These are phyloP conservation scores for Jatropha curcas DNA, from an alignment of 345 rosid genomes.

Conservation along the genomic window DNA sequence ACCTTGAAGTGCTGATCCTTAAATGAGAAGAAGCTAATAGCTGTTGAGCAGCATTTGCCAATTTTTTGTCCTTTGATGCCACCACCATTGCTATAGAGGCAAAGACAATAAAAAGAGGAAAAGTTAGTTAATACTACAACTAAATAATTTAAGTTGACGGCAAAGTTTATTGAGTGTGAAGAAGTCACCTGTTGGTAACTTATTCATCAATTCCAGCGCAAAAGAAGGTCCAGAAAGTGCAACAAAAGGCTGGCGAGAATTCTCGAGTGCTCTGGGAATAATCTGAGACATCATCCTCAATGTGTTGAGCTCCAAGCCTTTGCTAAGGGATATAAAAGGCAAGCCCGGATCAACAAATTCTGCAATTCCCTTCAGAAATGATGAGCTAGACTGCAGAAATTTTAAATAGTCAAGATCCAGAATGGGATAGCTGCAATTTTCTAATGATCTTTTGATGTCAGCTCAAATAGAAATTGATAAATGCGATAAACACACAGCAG, in stretches of 20 bases:
- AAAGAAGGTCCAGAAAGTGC: conserved; percentile 92
- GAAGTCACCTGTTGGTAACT: conserved; percentile 73
- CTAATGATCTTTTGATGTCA: background rate
- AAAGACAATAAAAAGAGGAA: background rate
- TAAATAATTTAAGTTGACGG: conserved; percentile 14
- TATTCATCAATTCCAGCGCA: conserved; percentile 86
- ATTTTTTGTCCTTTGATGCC: conserved; percentile 81
- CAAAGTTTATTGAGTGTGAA: background rate
- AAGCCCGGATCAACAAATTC: conserved; percentile 75
- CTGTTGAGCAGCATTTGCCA: conserved; percentile 79
- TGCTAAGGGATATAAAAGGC: conserved; percentile 93
- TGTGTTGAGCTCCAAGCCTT: conserved; percentile 87
- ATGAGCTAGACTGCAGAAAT: conserved; percentile 77
- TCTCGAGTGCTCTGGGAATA: conserved; percentile 66
- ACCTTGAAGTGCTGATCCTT: conserved; percentile 92
- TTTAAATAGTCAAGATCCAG: conserved; percentile 25
- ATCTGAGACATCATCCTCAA: conserved; percentile 95
- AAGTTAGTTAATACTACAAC: background rate
- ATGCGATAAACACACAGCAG: background rate
- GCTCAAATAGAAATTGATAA: background rate
- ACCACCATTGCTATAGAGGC: conserved; percentile 82
- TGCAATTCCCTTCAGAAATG: conserved; percentile 74
- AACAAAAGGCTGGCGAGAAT: conserved; percentile 83
- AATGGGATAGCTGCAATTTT: background rate
- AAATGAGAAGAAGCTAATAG: conserved; percentile 77